Percentiles rank a stretch among this genome's conserved stretches.
phyloP scores from a whole-genome alignment of 352 stramenopile genomes.

The Nothophytophthora sp. region DNA sequence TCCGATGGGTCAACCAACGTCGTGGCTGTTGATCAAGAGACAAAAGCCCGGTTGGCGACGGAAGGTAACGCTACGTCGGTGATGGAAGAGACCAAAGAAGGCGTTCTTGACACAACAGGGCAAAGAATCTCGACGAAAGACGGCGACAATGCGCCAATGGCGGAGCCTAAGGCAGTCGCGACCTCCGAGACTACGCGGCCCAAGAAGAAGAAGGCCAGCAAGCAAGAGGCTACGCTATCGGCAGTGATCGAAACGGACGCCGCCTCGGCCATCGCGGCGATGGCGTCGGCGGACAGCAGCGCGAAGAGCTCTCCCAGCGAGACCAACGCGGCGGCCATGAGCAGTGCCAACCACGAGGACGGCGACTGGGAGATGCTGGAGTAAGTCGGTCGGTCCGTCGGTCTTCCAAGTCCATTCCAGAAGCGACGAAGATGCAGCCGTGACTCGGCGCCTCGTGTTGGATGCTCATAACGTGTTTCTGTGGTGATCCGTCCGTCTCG shows the following conservation, averaged over 20 bases:
- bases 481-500: not conserved
- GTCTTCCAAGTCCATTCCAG: no score
- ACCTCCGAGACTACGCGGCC: constrained; percentile 16
- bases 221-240: constrained; percentile 20
- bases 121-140: no score
- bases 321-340: constrained; percentile 4
- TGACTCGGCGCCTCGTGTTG: not conserved
- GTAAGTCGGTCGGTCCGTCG: no score
- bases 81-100: constrained; percentile 7
- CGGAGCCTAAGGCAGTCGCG: constrained; percentile 20
- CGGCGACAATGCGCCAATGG: constrained; percentile 5
- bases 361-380: constrained; percentile 34
- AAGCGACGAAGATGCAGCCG: not conserved
- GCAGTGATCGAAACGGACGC: constrained; percentile 22
- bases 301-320: constrained; percentile 18
- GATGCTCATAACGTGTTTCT: not conserved
- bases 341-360: constrained; percentile 10
- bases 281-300: constrained; percentile 20
- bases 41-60: not conserved
- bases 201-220: constrained; percentile 25
- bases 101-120: not conserved
- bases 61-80: not conserved
- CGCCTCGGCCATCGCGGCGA: constrained; percentile 19
- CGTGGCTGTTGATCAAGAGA: not conserved
- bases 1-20: constrained; percentile 3